Conservation (phyloP, 257 asterid species). For the Verbascum thapsus region DNA sequence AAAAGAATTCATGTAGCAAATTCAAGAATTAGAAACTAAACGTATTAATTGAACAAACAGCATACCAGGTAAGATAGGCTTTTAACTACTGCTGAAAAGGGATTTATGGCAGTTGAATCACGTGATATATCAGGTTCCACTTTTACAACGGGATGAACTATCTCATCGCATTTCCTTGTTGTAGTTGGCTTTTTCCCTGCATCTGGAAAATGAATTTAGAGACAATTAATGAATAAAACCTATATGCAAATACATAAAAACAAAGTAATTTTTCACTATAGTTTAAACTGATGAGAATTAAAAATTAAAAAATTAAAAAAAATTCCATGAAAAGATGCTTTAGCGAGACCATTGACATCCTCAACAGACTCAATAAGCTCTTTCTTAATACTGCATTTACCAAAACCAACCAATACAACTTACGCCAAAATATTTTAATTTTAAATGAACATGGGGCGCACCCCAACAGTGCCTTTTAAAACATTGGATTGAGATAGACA, state of each 20-base stretch:
- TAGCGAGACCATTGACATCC: neutral
- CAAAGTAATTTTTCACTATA: neutral
- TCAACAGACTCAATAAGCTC: conserved; percentile 22
- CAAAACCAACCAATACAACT: conserved; percentile 28
- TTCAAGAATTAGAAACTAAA: neutral
- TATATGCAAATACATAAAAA: conserved; percentile 7
- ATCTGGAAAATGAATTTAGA: conserved; percentile 21
- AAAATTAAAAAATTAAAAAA: no score
- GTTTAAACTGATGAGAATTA: conserved; percentile 17
- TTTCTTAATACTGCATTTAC: conserved; percentile 20
- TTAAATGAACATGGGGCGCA: no score
- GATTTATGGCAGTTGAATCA: conserved; percentile 16
- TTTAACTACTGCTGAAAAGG: conserved; percentile 41
- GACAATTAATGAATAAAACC: conserved; percentile 14
- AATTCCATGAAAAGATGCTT: conserved; percentile 7
- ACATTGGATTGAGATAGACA: neutral
- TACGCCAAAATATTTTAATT: conserved; percentile 17
- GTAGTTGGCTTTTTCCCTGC: conserved; percentile 31
- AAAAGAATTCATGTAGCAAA: no score
- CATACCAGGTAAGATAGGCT: conserved; percentile 42
- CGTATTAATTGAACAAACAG: conserved; percentile 7
- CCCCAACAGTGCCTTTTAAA: no score
- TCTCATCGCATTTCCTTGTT: conserved; percentile 6
- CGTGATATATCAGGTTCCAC: conserved; percentile 32
- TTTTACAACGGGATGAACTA: conserved; percentile 30